Percentiles rank a stretch among this genome's conserved stretches.
These are phyloP conservation scores for Globisporangium viniferum DNA, from an alignment of 352 stramenopile species.

Conservation along the genomic window DNA sequence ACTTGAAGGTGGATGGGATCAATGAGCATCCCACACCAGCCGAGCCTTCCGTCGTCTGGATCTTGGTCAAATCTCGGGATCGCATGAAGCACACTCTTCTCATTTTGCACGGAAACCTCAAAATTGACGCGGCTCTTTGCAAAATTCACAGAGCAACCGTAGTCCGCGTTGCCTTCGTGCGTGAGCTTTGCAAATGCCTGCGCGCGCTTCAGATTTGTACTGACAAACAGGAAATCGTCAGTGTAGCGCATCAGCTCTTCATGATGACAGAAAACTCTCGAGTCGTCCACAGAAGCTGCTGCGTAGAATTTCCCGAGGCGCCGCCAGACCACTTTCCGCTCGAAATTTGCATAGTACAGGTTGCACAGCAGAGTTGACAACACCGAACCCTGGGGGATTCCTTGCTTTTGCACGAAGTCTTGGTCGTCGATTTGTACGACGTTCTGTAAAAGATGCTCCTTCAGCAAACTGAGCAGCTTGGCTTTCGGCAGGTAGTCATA, in stretches of 20 bases:
- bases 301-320: slow-evolving; percentile 26
- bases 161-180: slow-evolving; percentile 58
- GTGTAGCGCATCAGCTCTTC: slow-evolving; percentile 73
- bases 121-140: slow-evolving; percentile 74
- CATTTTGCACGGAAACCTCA: slow-evolving; percentile 9
- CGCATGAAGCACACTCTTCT: not conserved
- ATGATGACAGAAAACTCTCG: slow-evolving; percentile 29
- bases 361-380: slow-evolving; percentile 81
- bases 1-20: slow-evolving; percentile 53
- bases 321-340: slow-evolving; percentile 54
- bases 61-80: slow-evolving; percentile 23
- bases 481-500: slow-evolving; percentile 66
- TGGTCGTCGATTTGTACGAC: slow-evolving; percentile 47
- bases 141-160: slow-evolving; percentile 30
- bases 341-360: slow-evolving; percentile 78
- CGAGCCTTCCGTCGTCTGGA: slow-evolving; percentile 19
- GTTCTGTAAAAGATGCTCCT: slow-evolving; percentile 64
- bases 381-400: slow-evolving; percentile 81
- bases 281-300: slow-evolving; percentile 2
- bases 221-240: slow-evolving; percentile 77
- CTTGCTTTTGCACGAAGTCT: slow-evolving; percentile 53
- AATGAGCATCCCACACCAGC: slow-evolving; percentile 73
- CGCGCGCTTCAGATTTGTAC: slow-evolving; percentile 45
- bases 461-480: slow-evolving; percentile 49
- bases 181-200: slow-evolving; percentile 52